A percentile compares a stretch with the other conserved stretches of the same genome.
Conservation (phyloP, 305 asterid genomes). For the Caryopteris hybrid region DNA sequence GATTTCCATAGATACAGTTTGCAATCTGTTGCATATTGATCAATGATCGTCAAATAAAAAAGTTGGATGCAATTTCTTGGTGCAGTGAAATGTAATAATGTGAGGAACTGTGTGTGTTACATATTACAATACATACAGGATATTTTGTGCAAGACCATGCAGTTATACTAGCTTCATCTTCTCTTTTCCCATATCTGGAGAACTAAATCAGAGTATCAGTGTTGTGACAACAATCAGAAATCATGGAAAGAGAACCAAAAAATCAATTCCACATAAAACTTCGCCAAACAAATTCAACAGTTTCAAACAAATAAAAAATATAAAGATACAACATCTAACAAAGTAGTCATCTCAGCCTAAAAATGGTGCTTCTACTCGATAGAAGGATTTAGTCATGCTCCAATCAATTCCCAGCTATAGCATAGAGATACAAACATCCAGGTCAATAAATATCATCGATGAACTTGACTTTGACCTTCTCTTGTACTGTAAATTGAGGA, state of each 20-base stretch:
- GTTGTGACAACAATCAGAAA: not conserved
- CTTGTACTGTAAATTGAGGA: not conserved
- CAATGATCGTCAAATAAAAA: not conserved
- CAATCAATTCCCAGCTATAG: not conserved
- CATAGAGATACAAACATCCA: not conserved
- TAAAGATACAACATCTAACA: slow-evolving; percentile 5
- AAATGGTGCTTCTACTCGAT: not conserved
- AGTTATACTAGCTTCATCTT: not conserved
- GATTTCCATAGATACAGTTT: not conserved
- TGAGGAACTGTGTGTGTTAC: not conserved
- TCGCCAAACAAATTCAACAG: slow-evolving; percentile 11
- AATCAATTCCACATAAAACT: slow-evolving; percentile 5
- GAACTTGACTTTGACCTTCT: not conserved
- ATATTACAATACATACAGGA: not conserved
- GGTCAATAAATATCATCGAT: too few relatives aligned
- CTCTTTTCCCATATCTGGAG: not conserved
- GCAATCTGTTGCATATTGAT: not conserved
- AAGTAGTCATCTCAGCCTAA: slow-evolving; percentile 2
- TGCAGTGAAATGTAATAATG: not conserved
- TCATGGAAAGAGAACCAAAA: not conserved
- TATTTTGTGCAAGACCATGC: not conserved
- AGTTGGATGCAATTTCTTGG: not conserved
- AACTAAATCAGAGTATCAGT: not conserved
- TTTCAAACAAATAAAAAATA: slow-evolving; percentile 7
- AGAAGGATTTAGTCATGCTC: not conserved